Conservation (phyloP, 257 asterid genomes). For the Solanum peruvianum region DNA sequence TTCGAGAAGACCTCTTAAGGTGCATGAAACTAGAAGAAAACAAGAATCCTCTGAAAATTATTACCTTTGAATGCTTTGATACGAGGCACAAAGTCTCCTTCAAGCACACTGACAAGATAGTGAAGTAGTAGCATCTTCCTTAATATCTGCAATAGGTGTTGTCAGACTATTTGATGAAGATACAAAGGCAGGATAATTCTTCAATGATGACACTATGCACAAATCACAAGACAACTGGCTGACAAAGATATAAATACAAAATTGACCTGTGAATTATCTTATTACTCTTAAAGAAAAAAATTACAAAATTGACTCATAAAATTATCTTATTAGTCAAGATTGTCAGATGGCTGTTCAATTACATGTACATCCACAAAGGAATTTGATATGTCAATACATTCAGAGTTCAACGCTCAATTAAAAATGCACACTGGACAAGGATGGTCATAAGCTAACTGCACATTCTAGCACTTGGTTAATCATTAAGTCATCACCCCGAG, state of each 20-base stretch:
- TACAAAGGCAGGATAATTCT: neutral
- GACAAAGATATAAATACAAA: neutral
- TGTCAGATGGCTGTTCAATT: neutral
- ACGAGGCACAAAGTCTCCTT: conserved; percentile 66
- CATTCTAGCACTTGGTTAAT: neutral
- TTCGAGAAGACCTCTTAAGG: neutral
- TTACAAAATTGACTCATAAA: neutral
- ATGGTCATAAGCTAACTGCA: neutral
- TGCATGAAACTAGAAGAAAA: neutral
- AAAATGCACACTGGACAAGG: neutral
- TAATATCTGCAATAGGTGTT: conserved; percentile 42
- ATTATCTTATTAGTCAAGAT: neutral
- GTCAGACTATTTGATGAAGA: neutral
- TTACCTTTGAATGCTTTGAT: conserved; percentile 46
- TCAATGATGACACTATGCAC: neutral
- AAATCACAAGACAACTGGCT: neutral
- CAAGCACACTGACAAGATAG: conserved; percentile 66
- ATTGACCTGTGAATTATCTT: neutral
- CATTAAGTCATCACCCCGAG: neutral
- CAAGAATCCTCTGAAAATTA: neutral
- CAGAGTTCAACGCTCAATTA: neutral
- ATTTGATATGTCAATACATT: neutral
- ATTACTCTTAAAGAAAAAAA: neutral
- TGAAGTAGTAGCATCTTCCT: conserved; percentile 70
- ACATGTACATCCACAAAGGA: neutral